Conservation (phyloP, 495 filamentous ascomycete species). For the Extremus antarcticus region DNA sequence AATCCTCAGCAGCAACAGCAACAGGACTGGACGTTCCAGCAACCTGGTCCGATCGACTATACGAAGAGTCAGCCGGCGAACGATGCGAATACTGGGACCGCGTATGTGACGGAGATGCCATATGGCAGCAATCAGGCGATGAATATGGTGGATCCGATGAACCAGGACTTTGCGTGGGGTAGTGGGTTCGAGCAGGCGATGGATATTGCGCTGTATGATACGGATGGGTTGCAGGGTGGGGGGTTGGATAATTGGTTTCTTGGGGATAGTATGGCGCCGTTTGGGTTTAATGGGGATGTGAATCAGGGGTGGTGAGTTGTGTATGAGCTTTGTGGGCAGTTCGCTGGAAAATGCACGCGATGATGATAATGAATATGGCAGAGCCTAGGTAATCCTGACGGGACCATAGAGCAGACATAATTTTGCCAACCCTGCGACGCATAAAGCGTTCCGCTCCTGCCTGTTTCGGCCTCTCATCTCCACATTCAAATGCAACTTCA, state of each 20-base stretch:
- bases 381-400: too few relatives aligned
- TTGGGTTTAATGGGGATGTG: slow-evolving; percentile 13
- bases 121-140: neutral
- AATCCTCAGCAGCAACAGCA: neutral
- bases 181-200: slow-evolving; percentile 25
- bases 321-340: neutral
- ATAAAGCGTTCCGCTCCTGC: too few relatives aligned
- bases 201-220: slow-evolving; percentile 21
- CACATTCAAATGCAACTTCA: neutral
- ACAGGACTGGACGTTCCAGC: slow-evolving; percentile 14
- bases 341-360: too few relatives aligned
- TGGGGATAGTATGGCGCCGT: slow-evolving; percentile 17
- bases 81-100: neutral
- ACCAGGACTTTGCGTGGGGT: slow-evolving; percentile 18
- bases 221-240: slow-evolving; percentile 14
- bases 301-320: neutral
- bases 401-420: too few relatives aligned
- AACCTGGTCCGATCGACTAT: slow-evolving; percentile 1
- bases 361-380: too few relatives aligned
- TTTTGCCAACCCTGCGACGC: too few relatives aligned
- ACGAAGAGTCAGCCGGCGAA: neutral
- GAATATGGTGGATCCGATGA: slow-evolving; percentile 4
- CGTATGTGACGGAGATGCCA: neutral
- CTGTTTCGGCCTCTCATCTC: neutral
- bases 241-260: slow-evolving; percentile 18